These are phyloP conservation scores for Calonectria pseudoturangicola DNA, from an alignment of 2,329 filamentous ascomycete species.

Conservation along the genomic window DNA sequence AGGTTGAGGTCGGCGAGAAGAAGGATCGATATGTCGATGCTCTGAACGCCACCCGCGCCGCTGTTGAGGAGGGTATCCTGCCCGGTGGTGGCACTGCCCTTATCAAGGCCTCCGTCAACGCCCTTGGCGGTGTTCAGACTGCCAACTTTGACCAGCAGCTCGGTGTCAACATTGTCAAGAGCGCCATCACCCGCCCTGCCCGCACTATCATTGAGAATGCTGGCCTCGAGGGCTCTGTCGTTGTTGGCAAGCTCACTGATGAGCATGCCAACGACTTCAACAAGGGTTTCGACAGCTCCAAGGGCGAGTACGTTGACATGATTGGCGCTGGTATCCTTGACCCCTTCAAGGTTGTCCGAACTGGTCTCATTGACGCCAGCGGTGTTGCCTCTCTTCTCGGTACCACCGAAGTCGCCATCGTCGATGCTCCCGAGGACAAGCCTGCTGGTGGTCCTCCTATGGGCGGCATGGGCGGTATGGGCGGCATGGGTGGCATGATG, in stretches of 20 bases:
- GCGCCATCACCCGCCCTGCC: conserved; percentile 95
- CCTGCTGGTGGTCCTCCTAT: conserved; percentile 74
- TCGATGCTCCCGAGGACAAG: conserved; percentile 97
- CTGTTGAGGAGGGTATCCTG: conserved; percentile 99
- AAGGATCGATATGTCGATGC: conserved; percentile 99
- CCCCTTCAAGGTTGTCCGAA: conserved; percentile 99
- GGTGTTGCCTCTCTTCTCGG: conserved; percentile 97
- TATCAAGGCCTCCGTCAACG: conserved; percentile 96
- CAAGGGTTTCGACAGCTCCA: conserved; percentile 97
- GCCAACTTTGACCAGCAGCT: conserved; percentile 99
- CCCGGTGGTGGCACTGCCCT: conserved; percentile 98
- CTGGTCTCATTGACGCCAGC: conserved; percentile 93
- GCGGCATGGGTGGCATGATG: conserved; percentile 77
- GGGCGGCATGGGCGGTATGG: conserved; percentile 80
- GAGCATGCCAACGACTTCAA: conserved; percentile 96
- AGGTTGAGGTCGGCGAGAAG: conserved; percentile 99
- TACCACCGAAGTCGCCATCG: conserved; percentile 98
- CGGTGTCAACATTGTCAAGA: conserved; percentile 98
- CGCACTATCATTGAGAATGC: conserved; percentile 98
- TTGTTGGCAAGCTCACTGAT: conserved; percentile 98
- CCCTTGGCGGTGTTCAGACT: conserved; percentile 87
- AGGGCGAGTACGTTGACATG: conserved; percentile 99
- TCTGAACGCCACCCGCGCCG: conserved; percentile 96
- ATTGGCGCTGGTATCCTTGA: conserved; percentile 97
- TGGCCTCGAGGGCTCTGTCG: conserved; percentile 94